phyloP scores from a whole-genome alignment of 176 grass and related monocot genomes.

The Areca catechu region DNA sequence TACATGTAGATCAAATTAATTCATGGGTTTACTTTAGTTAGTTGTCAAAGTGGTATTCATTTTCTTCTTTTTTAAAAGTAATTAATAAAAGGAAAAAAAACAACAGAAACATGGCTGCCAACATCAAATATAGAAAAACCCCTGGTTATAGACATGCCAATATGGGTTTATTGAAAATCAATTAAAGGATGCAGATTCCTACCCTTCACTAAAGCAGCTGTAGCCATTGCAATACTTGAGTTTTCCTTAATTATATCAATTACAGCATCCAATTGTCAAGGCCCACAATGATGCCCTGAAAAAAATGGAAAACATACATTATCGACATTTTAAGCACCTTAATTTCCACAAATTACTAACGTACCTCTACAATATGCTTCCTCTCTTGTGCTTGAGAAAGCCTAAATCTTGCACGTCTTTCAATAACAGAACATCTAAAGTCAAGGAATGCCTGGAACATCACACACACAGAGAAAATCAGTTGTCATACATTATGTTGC shows the following conservation, averaged over 20 bases:
- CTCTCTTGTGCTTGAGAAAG: slow-evolving; percentile 84
- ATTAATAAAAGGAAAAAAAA: too few relatives aligned
- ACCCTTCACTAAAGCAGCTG: slow-evolving; percentile 68
- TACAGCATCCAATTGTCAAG: slow-evolving; percentile 95
- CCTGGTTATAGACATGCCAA: too few relatives aligned
- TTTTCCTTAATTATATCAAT: slow-evolving; percentile 76
- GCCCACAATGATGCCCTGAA: slow-evolving; percentile 85
- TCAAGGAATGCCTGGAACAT: slow-evolving; percentile 71
- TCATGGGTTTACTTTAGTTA: too few relatives aligned
- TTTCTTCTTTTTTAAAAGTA: too few relatives aligned
- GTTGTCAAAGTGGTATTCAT: too few relatives aligned
- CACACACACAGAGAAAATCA: too few relatives aligned
- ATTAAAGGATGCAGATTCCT: slow-evolving; percentile 4
- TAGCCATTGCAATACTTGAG: slow-evolving; percentile 48
- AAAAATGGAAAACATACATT: slow-evolving; percentile 4
- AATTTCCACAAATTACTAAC: not conserved
- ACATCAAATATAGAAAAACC: too few relatives aligned
- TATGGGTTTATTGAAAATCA: too few relatives aligned
- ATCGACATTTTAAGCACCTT: not conserved
- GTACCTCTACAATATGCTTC: slow-evolving; percentile 96
- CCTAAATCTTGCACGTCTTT: slow-evolving; percentile 92
- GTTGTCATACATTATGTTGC: too few relatives aligned
- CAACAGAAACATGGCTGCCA: too few relatives aligned
- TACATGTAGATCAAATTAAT: not conserved
- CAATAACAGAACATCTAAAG: slow-evolving; percentile 81